phyloP scores from a whole-genome alignment of 352 stramenopile species.

The Thalassiosira livingstoniorum region DNA sequence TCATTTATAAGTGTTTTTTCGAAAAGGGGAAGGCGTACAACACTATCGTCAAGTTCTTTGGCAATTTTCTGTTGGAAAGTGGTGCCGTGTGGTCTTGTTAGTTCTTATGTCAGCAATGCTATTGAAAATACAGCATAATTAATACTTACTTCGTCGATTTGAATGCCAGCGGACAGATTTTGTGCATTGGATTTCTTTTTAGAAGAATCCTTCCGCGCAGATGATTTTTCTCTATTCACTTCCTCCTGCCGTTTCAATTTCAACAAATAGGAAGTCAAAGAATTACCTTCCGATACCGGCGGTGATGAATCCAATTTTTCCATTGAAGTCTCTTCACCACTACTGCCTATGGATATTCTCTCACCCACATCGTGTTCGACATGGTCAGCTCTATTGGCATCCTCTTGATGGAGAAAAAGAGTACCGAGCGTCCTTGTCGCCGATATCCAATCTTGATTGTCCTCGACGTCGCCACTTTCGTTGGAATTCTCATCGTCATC shows the following conservation, averaged over 20 bases:
- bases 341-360: neutral
- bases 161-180: constrained; percentile 12
- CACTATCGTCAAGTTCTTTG: constrained; percentile 58
- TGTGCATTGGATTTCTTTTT: neutral
- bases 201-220: neutral
- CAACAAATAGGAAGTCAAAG: constrained; percentile 16
- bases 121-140: neutral
- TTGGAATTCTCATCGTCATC: neutral
- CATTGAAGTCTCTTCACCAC: neutral
- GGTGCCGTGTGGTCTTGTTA: neutral
- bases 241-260: constrained; percentile 58
- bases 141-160: constrained; percentile 51
- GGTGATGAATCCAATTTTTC: neutral
- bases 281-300: neutral
- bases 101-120: neutral
- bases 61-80: constrained; percentile 39
- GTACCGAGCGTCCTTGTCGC: constrained; percentile 43
- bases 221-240: constrained; percentile 36
- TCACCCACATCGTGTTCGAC: neutral
- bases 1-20: constrained; percentile 21
- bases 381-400: constrained; percentile 32
- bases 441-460: constrained; percentile 47
- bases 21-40: neutral
- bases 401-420: constrained; percentile 46
- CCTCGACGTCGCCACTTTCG: neutral